Base-by-base conservation (phyloP, 768 basidiomycete species). In the Lactarius quietus region DNA sequence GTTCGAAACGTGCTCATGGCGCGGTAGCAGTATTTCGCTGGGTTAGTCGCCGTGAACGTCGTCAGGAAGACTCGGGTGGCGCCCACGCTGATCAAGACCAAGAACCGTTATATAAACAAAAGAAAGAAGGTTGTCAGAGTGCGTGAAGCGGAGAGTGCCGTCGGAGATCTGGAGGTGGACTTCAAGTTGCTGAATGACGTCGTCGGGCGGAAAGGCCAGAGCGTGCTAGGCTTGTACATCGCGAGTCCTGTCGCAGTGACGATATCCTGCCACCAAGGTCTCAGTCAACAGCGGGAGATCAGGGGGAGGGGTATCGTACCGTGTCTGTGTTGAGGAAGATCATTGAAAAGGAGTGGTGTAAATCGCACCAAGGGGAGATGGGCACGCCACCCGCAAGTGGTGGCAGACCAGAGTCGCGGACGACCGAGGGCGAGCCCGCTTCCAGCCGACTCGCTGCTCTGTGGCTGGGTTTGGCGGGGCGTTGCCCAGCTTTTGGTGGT, bases 81-180 rank as follows among this genome's bases (percentile, higher is more conserved):
- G 71, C 89, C 89, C 90, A 64, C 18, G 38, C 31, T 58, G 45
- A 52, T 43, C 15, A 26, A 31, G 31, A 62, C n/a, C n/a, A n/a
- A n/a, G n/a, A n/a, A n/a, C n/a, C n/a, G n/a, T n/a, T n/a, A n/a
- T n/a, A n/a, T n/a, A n/a, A n/a, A n/a, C n/a, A n/a, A n/a, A n/a
- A n/a, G n/a, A n/a, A n/a, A n/a, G n/a, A 33, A 26, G 52, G 67
- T 61, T 33, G 18, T 33, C n/a, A 12, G 54, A 59, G 65, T 63
- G 68, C 55, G 33, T 6, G 3, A 10, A 7, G 45, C 3, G 23
- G 63, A 69, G 63, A 57, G 75, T 48, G 82, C 92, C 93, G 72
- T 98, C 95, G 71, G 94, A 97, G 0, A 97, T 86, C 74, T 98
- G 95, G 9, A 98, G 79, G 77, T 98, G 95, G 18, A 96, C 93